Base-by-base conservation (phyloP, 2,329 filamentous ascomycete species). In the Septoria linicola region DNA sequence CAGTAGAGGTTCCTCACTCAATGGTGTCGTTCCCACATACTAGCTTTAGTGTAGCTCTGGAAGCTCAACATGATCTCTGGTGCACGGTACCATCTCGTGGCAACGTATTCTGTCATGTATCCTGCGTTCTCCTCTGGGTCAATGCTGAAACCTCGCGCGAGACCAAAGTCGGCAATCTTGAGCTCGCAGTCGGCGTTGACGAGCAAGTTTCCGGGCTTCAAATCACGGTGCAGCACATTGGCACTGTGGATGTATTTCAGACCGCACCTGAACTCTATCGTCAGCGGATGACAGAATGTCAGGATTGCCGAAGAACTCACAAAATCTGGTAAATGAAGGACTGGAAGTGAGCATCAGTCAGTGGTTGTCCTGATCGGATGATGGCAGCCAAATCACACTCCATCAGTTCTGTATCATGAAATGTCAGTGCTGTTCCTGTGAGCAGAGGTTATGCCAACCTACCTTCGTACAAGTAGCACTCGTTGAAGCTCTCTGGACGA, bases 281-380 rank as follows among this genome's bases (percentile, higher is more conserved):
- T 27, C 23, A 27, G 23, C 10, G 23, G 5, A 5, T 27, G 23
- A n/a, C n/a, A n/a, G n/a, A n/a, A n/a, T n/a, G n/a, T n/a, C n/a
- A n/a, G n/a, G n/a, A n/a, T n/a, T n/a, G n/a, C n/a, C n/a, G n/a
- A n/a, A n/a, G n/a, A n/a, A 27, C 93, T 71, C 93, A 97, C 4
- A 99, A 86, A 62, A 99, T 99, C 80, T 99, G 93, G 78, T 99
- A 99, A 75, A 99, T 96, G 76, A 99, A 99, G 45, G 93, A 97
- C 75, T 99, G 93, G 78, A 99, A 99, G 73, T 99, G 93, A 49
- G 93, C 93, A 69, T 99, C 93, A 67, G 93, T 99, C 69, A 99
- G 79, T 41, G 93, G 91, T 72, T 99, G 93, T 57, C 93, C 93
- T 35, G 92, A 97, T 62, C 93, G 85, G 66, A 99, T 97, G 71